Evolutionary conservation across 2,329 filamentous ascomycete genomes (phyloP).

Genomic region (Lizonia empirigonia): DNA sequence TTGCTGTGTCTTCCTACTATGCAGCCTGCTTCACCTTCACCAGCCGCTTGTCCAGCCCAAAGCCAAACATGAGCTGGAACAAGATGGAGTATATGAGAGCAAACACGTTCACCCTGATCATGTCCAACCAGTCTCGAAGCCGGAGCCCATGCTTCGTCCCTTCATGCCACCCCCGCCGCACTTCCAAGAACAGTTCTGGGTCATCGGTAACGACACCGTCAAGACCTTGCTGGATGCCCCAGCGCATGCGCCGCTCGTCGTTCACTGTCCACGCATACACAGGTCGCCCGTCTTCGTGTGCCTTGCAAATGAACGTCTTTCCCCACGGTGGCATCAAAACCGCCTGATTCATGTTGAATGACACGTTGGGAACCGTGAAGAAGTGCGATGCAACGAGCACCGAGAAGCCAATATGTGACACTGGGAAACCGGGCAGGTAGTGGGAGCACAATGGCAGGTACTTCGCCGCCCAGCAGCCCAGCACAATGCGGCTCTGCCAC

Average conservation of each 20-base stretch:
- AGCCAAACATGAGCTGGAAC: slow-evolving; percentile 41
- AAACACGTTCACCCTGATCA: slow-evolving; percentile 43
- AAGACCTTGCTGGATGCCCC: slow-evolving; percentile 69
- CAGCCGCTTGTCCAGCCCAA: slow-evolving; percentile 26
- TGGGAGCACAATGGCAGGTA: slow-evolving; percentile 69
- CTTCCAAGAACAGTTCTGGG: slow-evolving; percentile 68
- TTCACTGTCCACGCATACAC: slow-evolving; percentile 91
- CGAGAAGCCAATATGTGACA: slow-evolving; percentile 72
- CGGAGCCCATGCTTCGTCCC: slow-evolving; percentile 37
- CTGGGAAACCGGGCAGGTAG: slow-evolving; percentile 66
- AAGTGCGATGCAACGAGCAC: slow-evolving; percentile 73
- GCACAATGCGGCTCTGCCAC: slow-evolving; percentile 75
- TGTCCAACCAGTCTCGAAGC: slow-evolving; percentile 38
- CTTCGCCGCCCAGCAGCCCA: slow-evolving; percentile 82
- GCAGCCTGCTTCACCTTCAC: slow-evolving; percentile 20
- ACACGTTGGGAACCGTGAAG: slow-evolving; percentile 68
- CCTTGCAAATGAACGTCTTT: slow-evolving; percentile 66
- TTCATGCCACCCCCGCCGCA: slow-evolving; percentile 54
- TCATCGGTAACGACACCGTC: slow-evolving; percentile 90
- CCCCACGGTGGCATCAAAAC: slow-evolving; percentile 73
- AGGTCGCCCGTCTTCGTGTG: slow-evolving; percentile 60
- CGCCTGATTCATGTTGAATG: slow-evolving; percentile 78
- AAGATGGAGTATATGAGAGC: slow-evolving; percentile 40
- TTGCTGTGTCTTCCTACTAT: slow-evolving; percentile 16
- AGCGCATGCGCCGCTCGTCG: slow-evolving; percentile 76